A percentile compares a stretch with the other conserved stretches of the same genome.
Evolutionary conservation across 805 yeast genomes (phyloP).

Genomic region (Blastobotrys chiropterorum): DNA sequence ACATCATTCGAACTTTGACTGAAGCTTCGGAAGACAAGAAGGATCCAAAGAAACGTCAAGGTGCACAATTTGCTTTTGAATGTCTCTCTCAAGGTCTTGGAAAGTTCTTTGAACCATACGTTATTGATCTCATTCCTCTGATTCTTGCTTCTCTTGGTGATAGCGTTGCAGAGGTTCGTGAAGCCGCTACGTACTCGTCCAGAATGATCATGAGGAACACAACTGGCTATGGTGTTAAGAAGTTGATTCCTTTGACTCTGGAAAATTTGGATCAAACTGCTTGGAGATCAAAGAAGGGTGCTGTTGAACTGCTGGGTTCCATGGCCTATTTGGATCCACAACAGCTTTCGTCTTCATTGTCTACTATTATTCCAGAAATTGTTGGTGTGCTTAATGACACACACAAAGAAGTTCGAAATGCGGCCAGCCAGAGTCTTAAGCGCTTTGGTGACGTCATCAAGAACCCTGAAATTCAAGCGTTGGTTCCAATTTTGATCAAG

Average conservation of each 20-base stretch:
- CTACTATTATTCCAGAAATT: constrained; percentile 91
- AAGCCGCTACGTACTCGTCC: constrained; percentile 82
- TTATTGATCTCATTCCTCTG: constrained; percentile 77
- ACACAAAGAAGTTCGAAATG: constrained; percentile 93
- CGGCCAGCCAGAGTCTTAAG: constrained; percentile 84
- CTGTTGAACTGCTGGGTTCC: constrained; percentile 91
- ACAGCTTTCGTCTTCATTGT: constrained; percentile 82
- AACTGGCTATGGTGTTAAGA: constrained; percentile 86
- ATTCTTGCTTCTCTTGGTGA: constrained; percentile 83
- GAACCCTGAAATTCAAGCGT: constrained; percentile 91
- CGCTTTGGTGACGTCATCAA: constrained; percentile 95
- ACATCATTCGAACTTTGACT: constrained; percentile 63
- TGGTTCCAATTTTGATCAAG: constrained; percentile 78
- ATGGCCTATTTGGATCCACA: constrained; percentile 97
- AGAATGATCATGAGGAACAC: constrained; percentile 83
- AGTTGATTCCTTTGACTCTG: constrained; percentile 85
- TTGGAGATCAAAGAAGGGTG: constrained; percentile 96
- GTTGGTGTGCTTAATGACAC: constrained; percentile 92
- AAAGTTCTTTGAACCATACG: constrained; percentile 85
- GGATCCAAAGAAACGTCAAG: constrained; percentile 68
- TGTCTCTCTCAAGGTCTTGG: constrained; percentile 75
- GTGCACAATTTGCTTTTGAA: constrained; percentile 82
- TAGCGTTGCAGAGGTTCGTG: constrained; percentile 74
- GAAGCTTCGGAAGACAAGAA: constrained; percentile 87
- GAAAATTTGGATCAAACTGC: constrained; percentile 79